phyloP scores from a whole-genome alignment of 306 rosid genomes.

The Lathyrus aphaca region DNA sequence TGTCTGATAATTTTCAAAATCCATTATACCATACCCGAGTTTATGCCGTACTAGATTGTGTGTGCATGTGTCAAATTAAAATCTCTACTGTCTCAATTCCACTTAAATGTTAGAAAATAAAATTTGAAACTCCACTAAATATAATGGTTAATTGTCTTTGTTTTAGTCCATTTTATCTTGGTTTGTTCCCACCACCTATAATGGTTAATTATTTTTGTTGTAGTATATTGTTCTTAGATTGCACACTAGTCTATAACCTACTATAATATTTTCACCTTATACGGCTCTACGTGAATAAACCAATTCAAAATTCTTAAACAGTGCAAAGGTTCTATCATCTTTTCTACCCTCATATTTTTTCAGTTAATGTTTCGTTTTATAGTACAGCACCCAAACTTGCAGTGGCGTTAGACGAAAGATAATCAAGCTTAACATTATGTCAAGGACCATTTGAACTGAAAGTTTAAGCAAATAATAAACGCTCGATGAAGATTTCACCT shows the following conservation, averaged over 20 bases:
- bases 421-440: not conserved
- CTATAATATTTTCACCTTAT: not conserved
- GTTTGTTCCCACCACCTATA: not conserved
- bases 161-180: not conserved
- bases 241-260: not conserved
- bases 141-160: not conserved
- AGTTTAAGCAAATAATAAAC: not conserved
- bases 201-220: not conserved
- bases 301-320: not conserved
- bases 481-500: not conserved
- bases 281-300: not conserved
- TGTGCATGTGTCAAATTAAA: not conserved
- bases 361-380: not conserved
- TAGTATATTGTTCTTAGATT: not conserved
- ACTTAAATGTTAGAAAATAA: not conserved
- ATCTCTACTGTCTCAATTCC: not conserved
- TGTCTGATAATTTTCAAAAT: not conserved
- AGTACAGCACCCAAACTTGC: not conserved
- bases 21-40: not conserved
- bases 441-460: not conserved
- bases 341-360: not conserved
- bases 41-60: not conserved
- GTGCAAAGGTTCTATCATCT: constrained; percentile 6
- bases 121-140: not conserved
- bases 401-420: not conserved